Evolutionary conservation across 495 filamentous ascomycete species (phyloP), one percentile per base, ranked within the genome.

Genomic region (Aspergillus sclerotioniger): DNA sequence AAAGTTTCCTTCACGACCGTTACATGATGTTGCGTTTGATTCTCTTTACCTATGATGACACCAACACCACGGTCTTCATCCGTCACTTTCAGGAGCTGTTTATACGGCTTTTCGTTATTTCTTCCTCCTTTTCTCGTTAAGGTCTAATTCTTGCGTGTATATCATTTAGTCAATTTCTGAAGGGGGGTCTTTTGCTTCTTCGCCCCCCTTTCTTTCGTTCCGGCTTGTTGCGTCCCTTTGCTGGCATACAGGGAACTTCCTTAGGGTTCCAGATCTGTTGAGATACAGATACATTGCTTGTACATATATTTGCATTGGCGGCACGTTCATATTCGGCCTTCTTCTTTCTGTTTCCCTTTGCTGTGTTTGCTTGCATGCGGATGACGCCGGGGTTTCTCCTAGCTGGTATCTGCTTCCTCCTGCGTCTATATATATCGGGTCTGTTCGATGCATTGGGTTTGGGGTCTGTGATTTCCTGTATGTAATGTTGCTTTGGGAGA

Each of bases 301-400:
- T 67, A 67, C 58, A 65, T 67, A 67, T 67, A 64, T 61, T 67
- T 51, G 62, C 65, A 67, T 67, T 59, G 65, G 60, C 46, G 61
- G 61, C 61, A 64, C 47, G 65, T 52, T 57, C 58, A 53, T 60
- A 53, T 56, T 56, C 48, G 50, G 53, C 35, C 32, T 43, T 5
- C 39, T 33, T 47, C 31, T 49, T 17, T 43, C 52, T 20, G 37
- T 45, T 51, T 41, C 7, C 7, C 33, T 13, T 41, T n/a, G 12
- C 13, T 41, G 8, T 13, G 5, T 3, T n/a, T 41, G 8, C 5
- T n/a, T 41, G 37, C 37, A 41, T 41, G 13, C 37, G 37, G 37
- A 41, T 41, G 37, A 50, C 54, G 54, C 54, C 29, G 20, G 44
- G 45, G 32, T 50, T 32, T 21, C 15, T 50, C 33, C 37, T n/a